Base-by-base conservation (phyloP, 202 grass and related monocot genomes). In the Setaria italica region DNA sequence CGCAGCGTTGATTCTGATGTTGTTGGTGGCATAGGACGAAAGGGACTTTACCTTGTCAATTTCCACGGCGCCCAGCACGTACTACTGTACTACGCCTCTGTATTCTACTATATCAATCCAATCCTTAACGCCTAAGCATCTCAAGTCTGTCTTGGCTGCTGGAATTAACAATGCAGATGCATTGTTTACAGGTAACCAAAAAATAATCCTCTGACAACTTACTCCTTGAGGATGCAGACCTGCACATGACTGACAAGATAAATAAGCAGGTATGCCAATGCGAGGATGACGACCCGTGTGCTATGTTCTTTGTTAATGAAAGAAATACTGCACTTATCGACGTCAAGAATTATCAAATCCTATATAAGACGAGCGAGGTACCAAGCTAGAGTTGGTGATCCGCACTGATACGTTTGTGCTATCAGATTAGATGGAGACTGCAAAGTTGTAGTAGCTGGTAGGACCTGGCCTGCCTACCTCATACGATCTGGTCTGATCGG, bases 71-170 rank as follows among this genome's bases (percentile, higher is more conserved):
- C 3, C 33, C 17, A 81, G 41, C 16, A 43, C 1, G 9, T 0
- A 48, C 45, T 0, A 58, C 37, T 39, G 37, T 39, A 0, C 45
- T 45, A 45, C 43, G 45, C 51, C 19, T 7, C 19, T 80, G 30
- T 51, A 66, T 65, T 79, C 12, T 54, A 17, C 13, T 9, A 33
- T 4, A 46, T 6, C 1, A n/a, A 15, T 21, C 42, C 60, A 85
- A 56, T 70, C 56, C 78, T 89, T 89, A 77, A 81, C 54, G 56
- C 72, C 64, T 13, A 89, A 89, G 70, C 45, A 50, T 49, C 29
- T 59, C 12, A 53, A 15, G 4, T 11, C 2, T 55, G n/a, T 39
- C 6, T 5, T 80, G 17, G 15, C n/a, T 5, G 20, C 6, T 63
- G 76, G 77, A 59, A 46, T n/a, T 66, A 65, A 72, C 30, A 71